Evolutionary conservation across 305 asterid genomes (phyloP).

Genomic region (Fraxinus sp.): DNA sequence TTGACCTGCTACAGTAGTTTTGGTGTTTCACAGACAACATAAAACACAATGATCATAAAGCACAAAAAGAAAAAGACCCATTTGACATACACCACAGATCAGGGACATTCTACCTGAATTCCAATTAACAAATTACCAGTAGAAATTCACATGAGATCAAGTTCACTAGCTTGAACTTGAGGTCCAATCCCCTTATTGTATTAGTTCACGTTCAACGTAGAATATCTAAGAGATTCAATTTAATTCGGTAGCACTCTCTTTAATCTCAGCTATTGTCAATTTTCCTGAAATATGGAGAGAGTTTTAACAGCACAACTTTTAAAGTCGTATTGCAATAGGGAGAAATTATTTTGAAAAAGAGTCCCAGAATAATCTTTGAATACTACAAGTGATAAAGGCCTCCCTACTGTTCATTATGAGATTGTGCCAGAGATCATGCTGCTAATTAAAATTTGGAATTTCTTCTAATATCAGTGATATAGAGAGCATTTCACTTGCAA

Average conservation of each 20-base stretch:
- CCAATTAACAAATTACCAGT: background rate
- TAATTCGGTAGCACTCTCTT: background rate
- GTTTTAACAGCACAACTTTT: background rate
- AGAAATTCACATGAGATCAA: background rate
- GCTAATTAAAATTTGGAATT: background rate
- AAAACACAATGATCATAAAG: background rate
- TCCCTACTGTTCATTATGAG: background rate
- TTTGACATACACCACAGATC: background rate
- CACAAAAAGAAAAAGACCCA: background rate
- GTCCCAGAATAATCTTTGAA: background rate
- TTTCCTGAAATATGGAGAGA: background rate
- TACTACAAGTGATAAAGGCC: background rate
- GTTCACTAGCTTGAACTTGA: background rate
- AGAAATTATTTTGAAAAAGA: background rate
- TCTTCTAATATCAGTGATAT: background rate
- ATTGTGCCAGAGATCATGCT: background rate
- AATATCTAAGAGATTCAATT: background rate
- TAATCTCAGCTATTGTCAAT: background rate
- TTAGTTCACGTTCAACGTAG: too few species aligned
- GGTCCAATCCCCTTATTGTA: background rate
- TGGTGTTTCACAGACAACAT: background rate
- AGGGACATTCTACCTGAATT: background rate
- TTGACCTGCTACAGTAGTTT: background rate
- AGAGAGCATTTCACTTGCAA: slow-evolving; percentile 2
- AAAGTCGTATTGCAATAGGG: background rate